A percentile compares a stretch with the other conserved stretches of the same genome.
Evolutionary conservation across 2,329 filamentous ascomycete species (phyloP).

Genomic region (Penicillium vulpinum): DNA sequence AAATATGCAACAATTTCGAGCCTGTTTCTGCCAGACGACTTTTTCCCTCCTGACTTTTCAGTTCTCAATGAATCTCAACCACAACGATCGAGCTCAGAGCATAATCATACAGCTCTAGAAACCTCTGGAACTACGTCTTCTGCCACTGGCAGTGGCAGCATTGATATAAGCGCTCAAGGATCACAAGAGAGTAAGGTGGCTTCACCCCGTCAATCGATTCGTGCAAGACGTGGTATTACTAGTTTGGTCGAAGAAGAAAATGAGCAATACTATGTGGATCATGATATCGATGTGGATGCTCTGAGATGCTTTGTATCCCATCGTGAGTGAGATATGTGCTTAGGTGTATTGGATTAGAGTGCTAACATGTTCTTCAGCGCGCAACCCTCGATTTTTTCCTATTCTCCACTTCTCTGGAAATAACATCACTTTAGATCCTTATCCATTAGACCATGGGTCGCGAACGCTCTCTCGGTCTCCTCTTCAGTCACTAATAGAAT

Average conservation of each 20-base stretch:
- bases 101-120: neutral
- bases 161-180: neutral
- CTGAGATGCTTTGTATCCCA: conserved; percentile 9
- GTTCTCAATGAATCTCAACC: conserved; percentile 6
- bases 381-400: conserved; percentile 34
- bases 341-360: too few relatives aligned
- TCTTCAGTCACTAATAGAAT: conserved; percentile 30
- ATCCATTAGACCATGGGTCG: conserved; percentile 32
- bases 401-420: conserved; percentile 46
- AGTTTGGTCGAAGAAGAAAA: conserved; percentile 20
- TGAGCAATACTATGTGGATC: conserved; percentile 4
- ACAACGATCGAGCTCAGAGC: neutral
- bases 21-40: conserved; percentile 20
- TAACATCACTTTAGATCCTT: conserved; percentile 40
- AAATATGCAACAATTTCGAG: neutral
- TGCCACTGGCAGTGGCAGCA: neutral
- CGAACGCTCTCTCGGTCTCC: conserved; percentile 34
- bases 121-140: neutral
- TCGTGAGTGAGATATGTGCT: conserved; percentile 10
- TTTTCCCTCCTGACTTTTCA: conserved; percentile 30
- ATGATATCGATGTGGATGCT: conserved; percentile 12
- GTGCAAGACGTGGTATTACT: neutral
- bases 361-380: conserved; percentile 17
- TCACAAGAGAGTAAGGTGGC: neutral
- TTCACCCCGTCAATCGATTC: neutral